Conservation (phyloP, 306 rosid genomes). For the Prunus mongolica region DNA sequence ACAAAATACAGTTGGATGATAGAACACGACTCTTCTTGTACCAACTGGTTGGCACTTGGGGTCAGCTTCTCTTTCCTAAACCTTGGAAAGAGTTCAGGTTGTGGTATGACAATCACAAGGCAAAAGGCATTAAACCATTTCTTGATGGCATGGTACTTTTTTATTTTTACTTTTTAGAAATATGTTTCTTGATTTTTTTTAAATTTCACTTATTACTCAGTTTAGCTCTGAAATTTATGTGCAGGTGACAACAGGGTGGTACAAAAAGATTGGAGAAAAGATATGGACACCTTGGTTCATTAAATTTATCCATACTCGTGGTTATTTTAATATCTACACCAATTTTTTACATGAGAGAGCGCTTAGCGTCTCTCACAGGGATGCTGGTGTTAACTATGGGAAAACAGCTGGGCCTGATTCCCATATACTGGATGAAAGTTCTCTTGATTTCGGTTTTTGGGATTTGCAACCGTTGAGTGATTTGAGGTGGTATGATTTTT, state of each 20-base stretch:
- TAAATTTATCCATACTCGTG: slow-evolving; percentile 75
- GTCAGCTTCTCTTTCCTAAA: slow-evolving; percentile 94
- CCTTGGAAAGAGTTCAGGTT: slow-evolving; percentile 98
- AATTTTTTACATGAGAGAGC: slow-evolving; percentile 78
- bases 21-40: slow-evolving; percentile 63
- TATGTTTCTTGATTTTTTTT: background rate
- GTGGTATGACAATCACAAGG: slow-evolving; percentile 89
- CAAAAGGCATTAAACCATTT: slow-evolving; percentile 63
- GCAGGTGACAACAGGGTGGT: slow-evolving; percentile 94
- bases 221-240: slow-evolving; percentile 23
- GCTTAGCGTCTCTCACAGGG: slow-evolving; percentile 88
- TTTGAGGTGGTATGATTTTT: slow-evolving; percentile 89
- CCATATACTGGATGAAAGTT: slow-evolving; percentile 54
- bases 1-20: slow-evolving; percentile 62
- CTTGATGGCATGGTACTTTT: slow-evolving; percentile 83
- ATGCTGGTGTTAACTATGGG: slow-evolving; percentile 92
- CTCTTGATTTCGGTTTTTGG: slow-evolving; percentile 55
- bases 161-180: background rate
- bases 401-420: slow-evolving; percentile 98
- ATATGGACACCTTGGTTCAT: slow-evolving; percentile 99
- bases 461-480: slow-evolving; percentile 62
- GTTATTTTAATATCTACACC: slow-evolving; percentile 80
- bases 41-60: slow-evolving; percentile 97
- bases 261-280: slow-evolving; percentile 84
- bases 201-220: slow-evolving; percentile 17